Base-by-base conservation (phyloP, 140 eudicot species). In the Bidens hawaiensis region DNA sequence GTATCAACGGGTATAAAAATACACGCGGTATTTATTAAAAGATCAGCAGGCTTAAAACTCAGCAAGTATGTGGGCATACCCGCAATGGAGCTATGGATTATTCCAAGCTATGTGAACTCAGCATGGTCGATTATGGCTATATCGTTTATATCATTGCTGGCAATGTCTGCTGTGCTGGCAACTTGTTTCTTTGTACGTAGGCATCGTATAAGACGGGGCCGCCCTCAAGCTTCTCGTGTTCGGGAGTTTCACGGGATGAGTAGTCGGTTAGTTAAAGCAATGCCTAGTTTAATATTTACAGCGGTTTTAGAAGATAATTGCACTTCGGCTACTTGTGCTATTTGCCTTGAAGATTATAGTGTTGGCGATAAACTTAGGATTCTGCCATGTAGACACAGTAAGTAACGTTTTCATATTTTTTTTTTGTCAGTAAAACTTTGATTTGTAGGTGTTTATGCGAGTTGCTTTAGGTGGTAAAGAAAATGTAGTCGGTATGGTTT, bases 81-180 rank as follows among this genome's bases (percentile, higher is more conserved):
- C 14, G 48, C 76, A 36, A 30, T 79, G 79, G 85, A 85, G 41
- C 40, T 81, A 12, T 93, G 99, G 99, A 74, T 93, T 8, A 67
- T 85, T 43, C 94, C 94, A 51, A 73, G 79, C 70, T 74, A 58
- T 75, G 96, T 81, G 75, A 85, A 80, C 75, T 85, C 99, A 1
- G 96, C 96, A 55, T 93, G 99, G 99, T 85, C 99, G 60, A 93
- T 93, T 57, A 82, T 93, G 96, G 96, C 95, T 16, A 82, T 88
- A 65, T 88, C 99, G 48, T 93, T 93, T 73, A 88, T 88, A 40
- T 93, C 95, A 28, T 69, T 93, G 66, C 94, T 88, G 57, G 99
- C 96, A 10, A 88, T 93, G 96, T 85, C 99, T 26, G 96, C 96
- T 13, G 89, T 88, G 43, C 78, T 93, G 57, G 99, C 96, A 0